phyloP scores from a whole-genome alignment of 2,329 filamentous ascomycete species.

The Blumeriella jaapii region DNA sequence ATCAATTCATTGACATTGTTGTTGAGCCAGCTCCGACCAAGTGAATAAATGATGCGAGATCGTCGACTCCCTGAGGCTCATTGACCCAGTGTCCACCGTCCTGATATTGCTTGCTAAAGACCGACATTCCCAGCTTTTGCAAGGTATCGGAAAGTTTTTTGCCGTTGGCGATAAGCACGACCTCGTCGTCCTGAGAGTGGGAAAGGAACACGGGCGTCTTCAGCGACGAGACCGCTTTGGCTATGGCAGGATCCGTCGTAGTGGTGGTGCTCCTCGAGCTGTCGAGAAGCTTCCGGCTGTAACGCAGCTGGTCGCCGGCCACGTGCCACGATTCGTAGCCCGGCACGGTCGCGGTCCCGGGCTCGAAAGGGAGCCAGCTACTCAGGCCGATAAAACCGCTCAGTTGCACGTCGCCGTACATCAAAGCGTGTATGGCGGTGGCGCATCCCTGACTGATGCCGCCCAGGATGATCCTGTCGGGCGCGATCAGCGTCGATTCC shows the following conservation, averaged over 20 bases:
- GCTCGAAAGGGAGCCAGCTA: constrained; percentile 26
- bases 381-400: constrained; percentile 31
- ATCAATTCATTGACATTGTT: too few species aligned
- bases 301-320: background rate
- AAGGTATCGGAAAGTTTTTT: constrained; percentile 28
- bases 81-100: constrained; percentile 36
- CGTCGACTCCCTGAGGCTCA: constrained; percentile 32
- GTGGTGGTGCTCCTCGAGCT: too few species aligned
- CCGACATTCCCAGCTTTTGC: constrained; percentile 28
- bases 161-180: constrained; percentile 31
- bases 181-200: constrained; percentile 34
- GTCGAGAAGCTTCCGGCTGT: constrained; percentile 1
- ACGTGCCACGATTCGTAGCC: background rate
- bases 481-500: constrained; percentile 29
- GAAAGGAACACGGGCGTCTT: constrained; percentile 20
- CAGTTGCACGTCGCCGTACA: constrained; percentile 23
- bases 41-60: constrained; percentile 22
- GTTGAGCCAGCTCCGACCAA: too few species aligned
- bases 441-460: constrained; percentile 37
- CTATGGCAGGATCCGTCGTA: background rate
- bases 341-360: constrained; percentile 1
- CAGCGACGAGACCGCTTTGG: background rate
- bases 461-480: constrained; percentile 33
- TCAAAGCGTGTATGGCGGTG: constrained; percentile 29
- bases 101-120: constrained; percentile 32